phyloP scores from a whole-genome alignment of 345 rosid genomes.

The Punica granatum region DNA sequence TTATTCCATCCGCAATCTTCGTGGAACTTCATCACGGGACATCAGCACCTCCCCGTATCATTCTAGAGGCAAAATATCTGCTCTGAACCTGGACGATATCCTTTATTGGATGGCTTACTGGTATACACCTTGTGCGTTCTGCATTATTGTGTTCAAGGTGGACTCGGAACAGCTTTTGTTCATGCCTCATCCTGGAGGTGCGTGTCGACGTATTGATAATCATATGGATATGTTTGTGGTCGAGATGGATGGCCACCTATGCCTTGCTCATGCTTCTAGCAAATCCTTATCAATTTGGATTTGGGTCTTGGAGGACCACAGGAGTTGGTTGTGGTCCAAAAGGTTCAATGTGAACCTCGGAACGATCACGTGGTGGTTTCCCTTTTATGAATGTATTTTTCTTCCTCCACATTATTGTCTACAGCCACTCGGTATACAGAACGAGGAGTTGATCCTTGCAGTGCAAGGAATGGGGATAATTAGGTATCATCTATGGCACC shows the following conservation, averaged over 20 bases:
- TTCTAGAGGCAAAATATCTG: background rate
- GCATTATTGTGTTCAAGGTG: background rate
- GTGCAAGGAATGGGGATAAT: too few species aligned
- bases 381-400: too few species aligned
- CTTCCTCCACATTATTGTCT: too few species aligned
- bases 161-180: background rate
- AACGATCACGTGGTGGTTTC: too few species aligned
- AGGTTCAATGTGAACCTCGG: too few species aligned
- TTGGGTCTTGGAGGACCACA: too few species aligned
- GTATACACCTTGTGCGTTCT: background rate
- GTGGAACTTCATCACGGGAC: background rate
- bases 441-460: too few species aligned
- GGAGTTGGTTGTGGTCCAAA: background rate
- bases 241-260: background rate
- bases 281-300: background rate
- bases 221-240: background rate
- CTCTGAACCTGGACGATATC: background rate
- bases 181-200: background rate
- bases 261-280: background rate
- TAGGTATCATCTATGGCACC: too few species aligned
- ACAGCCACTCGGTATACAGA: too few species aligned
- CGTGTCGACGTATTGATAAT: background rate
- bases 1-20: background rate
- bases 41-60: background rate
- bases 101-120: background rate